Conservation (phyloP, 2,329 filamentous ascomycete species). For the Catunica adiposa region DNA sequence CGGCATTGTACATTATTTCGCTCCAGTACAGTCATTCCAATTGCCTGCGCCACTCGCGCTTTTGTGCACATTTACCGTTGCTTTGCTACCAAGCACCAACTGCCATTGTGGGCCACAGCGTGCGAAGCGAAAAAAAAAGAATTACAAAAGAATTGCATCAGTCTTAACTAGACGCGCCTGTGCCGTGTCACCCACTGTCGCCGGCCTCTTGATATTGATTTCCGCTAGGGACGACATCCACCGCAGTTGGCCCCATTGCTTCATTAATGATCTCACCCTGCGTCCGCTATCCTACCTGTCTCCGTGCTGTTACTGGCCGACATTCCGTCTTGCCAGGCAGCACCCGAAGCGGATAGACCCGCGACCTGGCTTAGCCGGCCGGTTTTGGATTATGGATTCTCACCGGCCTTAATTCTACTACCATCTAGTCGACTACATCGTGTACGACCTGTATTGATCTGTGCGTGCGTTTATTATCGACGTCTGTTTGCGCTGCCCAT, state of each 20-base stretch:
- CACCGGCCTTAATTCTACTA: constrained; percentile 11
- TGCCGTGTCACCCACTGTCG: neutral
- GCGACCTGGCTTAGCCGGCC: constrained; percentile 9
- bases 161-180: neutral
- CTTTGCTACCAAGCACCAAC: neutral
- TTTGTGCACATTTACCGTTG: neutral
- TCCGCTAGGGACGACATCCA: neutral
- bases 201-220: neutral
- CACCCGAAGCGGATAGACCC: constrained; percentile 7
- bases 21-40: neutral
- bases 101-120: neutral
- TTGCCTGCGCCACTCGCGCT: neutral
- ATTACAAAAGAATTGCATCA: neutral
- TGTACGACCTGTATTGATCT: constrained; percentile 11
- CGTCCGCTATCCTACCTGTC: neutral
- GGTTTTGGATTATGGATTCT: constrained; percentile 14
- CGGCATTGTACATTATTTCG: neutral
- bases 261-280: constrained; percentile 9
- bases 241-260: neutral
- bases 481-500: neutral
- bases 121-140: neutral
- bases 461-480: neutral
- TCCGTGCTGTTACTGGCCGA: constrained; percentile 11
- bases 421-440: constrained; percentile 3
- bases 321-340: constrained; percentile 4